Evolutionary conservation across 257 asterid genomes (phyloP).

Genomic region (Forsythia suspensa): DNA sequence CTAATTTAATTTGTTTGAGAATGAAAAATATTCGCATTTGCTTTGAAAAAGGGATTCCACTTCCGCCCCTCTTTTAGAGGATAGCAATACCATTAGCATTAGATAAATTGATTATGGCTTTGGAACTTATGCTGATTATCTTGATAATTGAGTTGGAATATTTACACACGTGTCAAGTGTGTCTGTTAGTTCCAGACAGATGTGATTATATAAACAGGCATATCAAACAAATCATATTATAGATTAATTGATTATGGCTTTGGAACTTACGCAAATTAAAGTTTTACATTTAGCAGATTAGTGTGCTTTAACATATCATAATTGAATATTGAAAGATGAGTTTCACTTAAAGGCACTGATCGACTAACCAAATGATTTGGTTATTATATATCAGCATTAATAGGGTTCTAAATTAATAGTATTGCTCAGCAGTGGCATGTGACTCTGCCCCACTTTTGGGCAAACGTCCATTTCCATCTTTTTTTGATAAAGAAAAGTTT

Average conservation of each 20-base stretch:
- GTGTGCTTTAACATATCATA: too few relatives aligned
- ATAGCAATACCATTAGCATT: neutral
- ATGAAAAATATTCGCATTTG: neutral
- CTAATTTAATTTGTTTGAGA: neutral
- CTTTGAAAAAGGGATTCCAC: slow-evolving; percentile 1
- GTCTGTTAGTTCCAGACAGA: slow-evolving; percentile 23
- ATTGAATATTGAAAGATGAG: neutral
- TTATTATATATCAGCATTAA: neutral
- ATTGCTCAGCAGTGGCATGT: neutral
- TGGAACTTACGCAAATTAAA: too few relatives aligned
- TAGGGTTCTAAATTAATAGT: neutral
- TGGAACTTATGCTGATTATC: neutral
- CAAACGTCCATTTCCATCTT: neutral
- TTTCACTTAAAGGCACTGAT: neutral
- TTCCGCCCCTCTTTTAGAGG: slow-evolving; percentile 16
- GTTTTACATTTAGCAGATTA: too few relatives aligned
- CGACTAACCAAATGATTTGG: neutral
- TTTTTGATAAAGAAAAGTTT: too few relatives aligned
- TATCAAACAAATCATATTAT: too few relatives aligned
- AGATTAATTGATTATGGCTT: too few relatives aligned
- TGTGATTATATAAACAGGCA: neutral
- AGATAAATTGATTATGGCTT: neutral
- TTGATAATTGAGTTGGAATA: neutral
- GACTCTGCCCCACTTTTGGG: neutral
- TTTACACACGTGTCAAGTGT: neutral